Evolutionary conservation across 2,329 filamentous ascomycete species (phyloP).

Genomic region (Ramularia endophylla): DNA sequence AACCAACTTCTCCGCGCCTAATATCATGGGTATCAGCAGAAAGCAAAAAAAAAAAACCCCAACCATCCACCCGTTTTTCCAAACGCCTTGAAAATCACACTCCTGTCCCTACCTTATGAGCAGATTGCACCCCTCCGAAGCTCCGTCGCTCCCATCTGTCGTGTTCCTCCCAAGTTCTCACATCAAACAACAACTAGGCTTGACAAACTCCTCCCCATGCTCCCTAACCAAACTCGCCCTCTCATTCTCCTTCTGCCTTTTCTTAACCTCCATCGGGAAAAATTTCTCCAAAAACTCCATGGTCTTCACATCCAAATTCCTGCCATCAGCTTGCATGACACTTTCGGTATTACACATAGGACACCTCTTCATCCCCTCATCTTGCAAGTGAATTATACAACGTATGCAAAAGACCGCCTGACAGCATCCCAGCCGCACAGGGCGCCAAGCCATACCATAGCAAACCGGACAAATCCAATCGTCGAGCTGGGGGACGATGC

Average conservation of each 20-base stretch:
- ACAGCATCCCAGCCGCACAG: slow-evolving; percentile 66
- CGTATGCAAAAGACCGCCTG: slow-evolving; percentile 76
- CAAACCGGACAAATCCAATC: slow-evolving; percentile 81
- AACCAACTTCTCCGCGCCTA: too few relatives aligned
- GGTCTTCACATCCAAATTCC: slow-evolving; percentile 61
- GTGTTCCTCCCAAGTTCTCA: slow-evolving; percentile 17
- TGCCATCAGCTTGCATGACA: slow-evolving; percentile 62
- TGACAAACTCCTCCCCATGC: slow-evolving; percentile 32
- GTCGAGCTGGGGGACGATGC: slow-evolving; percentile 71
- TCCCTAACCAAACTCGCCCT: slow-evolving; percentile 57
- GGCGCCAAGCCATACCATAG: slow-evolving; percentile 71
- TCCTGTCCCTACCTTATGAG: too few relatives aligned
- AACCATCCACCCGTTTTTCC: too few relatives aligned
- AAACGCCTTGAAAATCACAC: too few relatives aligned
- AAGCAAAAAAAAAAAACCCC: too few relatives aligned
- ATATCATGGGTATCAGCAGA: too few relatives aligned
- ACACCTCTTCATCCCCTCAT: slow-evolving; percentile 60
- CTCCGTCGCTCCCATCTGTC: too few relatives aligned
- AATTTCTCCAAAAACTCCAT: slow-evolving; percentile 66
- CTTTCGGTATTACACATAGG: slow-evolving; percentile 70
- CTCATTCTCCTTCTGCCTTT: slow-evolving; percentile 61
- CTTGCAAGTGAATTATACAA: slow-evolving; percentile 75
- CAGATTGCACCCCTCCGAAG: too few relatives aligned
- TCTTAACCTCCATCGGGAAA: slow-evolving; percentile 67
- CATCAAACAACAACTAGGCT: slow-evolving; percentile 27